Percentiles rank a stretch among this genome's conserved stretches.
Evolutionary conservation across 768 basidiomycete species (phyloP).

Genomic region (Rhizopogon sp.): DNA sequence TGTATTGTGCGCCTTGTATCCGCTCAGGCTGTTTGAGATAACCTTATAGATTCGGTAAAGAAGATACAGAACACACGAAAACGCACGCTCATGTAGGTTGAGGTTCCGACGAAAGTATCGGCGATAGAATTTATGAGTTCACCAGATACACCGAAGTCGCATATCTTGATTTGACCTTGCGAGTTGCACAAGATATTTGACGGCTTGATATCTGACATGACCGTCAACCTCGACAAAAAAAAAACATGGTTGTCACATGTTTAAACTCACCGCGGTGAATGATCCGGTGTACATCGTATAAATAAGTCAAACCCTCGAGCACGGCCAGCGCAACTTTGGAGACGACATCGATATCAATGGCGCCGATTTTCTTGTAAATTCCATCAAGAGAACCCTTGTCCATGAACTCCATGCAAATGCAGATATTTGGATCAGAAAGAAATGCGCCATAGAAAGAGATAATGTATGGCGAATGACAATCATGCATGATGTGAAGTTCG

Average conservation of each 20-base stretch:
- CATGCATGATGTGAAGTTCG: constrained; percentile 98
- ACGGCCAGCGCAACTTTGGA: constrained; percentile 94
- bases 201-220: constrained; percentile 86
- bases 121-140: constrained; percentile 99
- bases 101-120: constrained; percentile 98
- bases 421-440: constrained; percentile 95
- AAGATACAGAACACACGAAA: constrained; percentile 4
- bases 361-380: constrained; percentile 93
- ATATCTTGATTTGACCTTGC: constrained; percentile 94
- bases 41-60: constrained; percentile 11
- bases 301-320: constrained; percentile 90
- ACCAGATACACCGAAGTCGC: constrained; percentile 98
- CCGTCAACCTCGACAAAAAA: constrained; percentile 11
- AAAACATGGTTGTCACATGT: neutral
- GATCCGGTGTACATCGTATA: constrained; percentile 96
- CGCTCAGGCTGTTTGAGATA: constrained; percentile 77
- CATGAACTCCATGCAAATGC: constrained; percentile 98
- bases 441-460: constrained; percentile 98
- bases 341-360: constrained; percentile 90
- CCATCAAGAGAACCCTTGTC: constrained; percentile 92
- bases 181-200: constrained; percentile 97
- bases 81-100: constrained; percentile 98
- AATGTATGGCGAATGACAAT: constrained; percentile 90
- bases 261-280: constrained; percentile 89
- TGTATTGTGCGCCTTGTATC: constrained; percentile 97